These are phyloP conservation scores for Wickerhamomyces rabaulensis DNA, from an alignment of 805 yeast species.

Conservation along the genomic window DNA sequence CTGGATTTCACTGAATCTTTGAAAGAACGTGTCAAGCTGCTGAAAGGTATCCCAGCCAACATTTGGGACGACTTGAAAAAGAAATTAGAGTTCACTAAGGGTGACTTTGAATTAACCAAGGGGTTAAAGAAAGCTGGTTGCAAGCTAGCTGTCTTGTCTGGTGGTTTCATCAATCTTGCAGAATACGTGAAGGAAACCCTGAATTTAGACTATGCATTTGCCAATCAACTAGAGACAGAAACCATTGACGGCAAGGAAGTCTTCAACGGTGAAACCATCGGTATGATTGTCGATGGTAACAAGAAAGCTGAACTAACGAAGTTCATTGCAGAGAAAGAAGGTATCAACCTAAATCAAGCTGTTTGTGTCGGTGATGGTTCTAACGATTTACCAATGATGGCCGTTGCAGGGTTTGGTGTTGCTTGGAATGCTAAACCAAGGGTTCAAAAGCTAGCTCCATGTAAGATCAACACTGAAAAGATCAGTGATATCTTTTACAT, in stretches of 20 bases:
- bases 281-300: constrained; percentile 81
- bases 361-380: constrained; percentile 98
- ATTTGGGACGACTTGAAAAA: constrained; percentile 77
- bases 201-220: constrained; percentile 82
- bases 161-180: constrained; percentile 93
- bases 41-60: constrained; percentile 73
- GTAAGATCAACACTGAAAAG: constrained; percentile 68
- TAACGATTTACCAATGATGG: constrained; percentile 92
- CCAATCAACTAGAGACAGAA: constrained; percentile 58
- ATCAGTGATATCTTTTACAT: constrained; percentile 76
- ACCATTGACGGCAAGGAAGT: constrained; percentile 34
- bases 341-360: constrained; percentile 44
- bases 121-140: constrained; percentile 59
- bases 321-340: constrained; percentile 52
- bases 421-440: constrained; percentile 98
- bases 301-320: constrained; percentile 71
- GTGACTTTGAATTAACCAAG: constrained; percentile 67
- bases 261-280: constrained; percentile 73
- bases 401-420: constrained; percentile 83
- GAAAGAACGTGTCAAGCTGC: constrained; percentile 64
- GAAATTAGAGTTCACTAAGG: constrained; percentile 73
- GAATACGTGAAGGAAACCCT: constrained; percentile 60
- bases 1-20: constrained; percentile 84
- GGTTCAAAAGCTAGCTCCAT: constrained; percentile 81
- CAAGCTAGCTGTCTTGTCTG: constrained; percentile 82